Conservation (phyloP, 495 filamentous ascomycete genomes). For the Annulohypoxylon nitens region DNA sequence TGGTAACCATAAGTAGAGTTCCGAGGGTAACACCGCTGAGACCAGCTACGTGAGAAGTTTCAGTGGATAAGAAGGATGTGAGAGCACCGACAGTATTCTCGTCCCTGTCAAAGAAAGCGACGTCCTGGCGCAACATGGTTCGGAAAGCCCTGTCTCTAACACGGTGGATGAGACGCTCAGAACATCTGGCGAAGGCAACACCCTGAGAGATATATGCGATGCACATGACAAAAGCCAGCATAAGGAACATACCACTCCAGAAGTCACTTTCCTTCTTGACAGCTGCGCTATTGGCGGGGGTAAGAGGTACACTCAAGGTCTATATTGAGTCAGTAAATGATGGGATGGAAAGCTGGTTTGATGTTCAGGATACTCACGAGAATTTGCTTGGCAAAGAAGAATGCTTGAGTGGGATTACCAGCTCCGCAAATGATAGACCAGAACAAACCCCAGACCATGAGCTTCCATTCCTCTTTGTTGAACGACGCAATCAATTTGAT, state of each 20-base stretch:
- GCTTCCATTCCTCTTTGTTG: conserved; percentile 78
- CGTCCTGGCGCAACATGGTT: conserved; percentile 91
- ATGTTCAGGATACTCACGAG: conserved; percentile 54
- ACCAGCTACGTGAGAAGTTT: conserved; percentile 86
- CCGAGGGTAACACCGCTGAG: conserved; percentile 88
- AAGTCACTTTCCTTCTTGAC: conserved; percentile 81
- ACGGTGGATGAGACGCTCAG: conserved; percentile 83
- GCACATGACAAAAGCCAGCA: conserved; percentile 86
- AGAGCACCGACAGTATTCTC: conserved; percentile 87
- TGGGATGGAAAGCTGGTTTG: not conserved
- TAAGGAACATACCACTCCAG: conserved; percentile 94
- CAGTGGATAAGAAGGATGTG: conserved; percentile 85
- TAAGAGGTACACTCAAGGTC: conserved; percentile 56
- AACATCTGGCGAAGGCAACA: conserved; percentile 83
- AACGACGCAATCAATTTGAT: conserved; percentile 87
- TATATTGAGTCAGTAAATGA: conserved; percentile 40
- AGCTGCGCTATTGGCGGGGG: conserved; percentile 48
- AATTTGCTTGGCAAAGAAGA: conserved; percentile 93
- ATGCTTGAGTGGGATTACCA: conserved; percentile 86
- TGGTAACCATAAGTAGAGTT: conserved; percentile 79
- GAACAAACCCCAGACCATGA: conserved; percentile 82
- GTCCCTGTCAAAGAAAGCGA: conserved; percentile 87
- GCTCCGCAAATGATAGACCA: conserved; percentile 85
- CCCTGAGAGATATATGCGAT: conserved; percentile 77
- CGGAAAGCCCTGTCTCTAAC: conserved; percentile 85